Conservation (phyloP, 2,329 filamentous ascomycete species). For the Colletotrichum musicola region DNA sequence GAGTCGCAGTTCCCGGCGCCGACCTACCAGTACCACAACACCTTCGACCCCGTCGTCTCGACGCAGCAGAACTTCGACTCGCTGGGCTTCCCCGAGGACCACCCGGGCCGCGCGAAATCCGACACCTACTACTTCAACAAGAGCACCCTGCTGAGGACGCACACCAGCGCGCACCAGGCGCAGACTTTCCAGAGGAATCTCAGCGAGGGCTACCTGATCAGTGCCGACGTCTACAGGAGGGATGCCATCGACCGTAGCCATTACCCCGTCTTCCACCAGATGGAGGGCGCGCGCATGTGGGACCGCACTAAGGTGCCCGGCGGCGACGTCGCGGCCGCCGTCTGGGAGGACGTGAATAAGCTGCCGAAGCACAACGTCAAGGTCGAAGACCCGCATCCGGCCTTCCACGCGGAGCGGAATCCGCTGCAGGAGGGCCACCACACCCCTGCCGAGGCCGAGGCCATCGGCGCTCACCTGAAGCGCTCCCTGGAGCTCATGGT, state of each 20-base stretch:
- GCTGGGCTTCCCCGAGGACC: slow-evolving; percentile 89
- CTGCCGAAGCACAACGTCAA: slow-evolving; percentile 81
- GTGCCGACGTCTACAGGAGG: slow-evolving; percentile 93
- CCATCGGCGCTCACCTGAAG: slow-evolving; percentile 88
- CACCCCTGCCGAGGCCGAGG: slow-evolving; percentile 80
- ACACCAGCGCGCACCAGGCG: slow-evolving; percentile 94
- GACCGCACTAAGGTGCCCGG: slow-evolving; percentile 72
- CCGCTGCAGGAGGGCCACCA: slow-evolving; percentile 83
- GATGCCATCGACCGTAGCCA: slow-evolving; percentile 96
- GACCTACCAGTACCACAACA: slow-evolving; percentile 81
- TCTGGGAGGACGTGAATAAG: slow-evolving; percentile 77
- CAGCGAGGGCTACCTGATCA: slow-evolving; percentile 87
- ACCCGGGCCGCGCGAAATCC: slow-evolving; percentile 86
- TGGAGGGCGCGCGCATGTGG: slow-evolving; percentile 96
- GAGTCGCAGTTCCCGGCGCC: slow-evolving; percentile 85
- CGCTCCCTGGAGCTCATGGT: slow-evolving; percentile 90
- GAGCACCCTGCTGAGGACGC: slow-evolving; percentile 86
- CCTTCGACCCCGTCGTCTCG: slow-evolving; percentile 85
- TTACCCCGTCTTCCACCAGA: slow-evolving; percentile 98
- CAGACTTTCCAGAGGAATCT: slow-evolving; percentile 80
- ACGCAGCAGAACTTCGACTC: slow-evolving; percentile 95
- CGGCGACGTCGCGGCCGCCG: slow-evolving; percentile 71
- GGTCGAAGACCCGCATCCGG: slow-evolving; percentile 87
- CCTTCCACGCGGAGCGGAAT: slow-evolving; percentile 82
- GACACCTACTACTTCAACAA: slow-evolving; percentile 97